phyloP scores from a whole-genome alignment of 2,329 filamentous ascomycete species.

The Hypoxylon sp. region DNA sequence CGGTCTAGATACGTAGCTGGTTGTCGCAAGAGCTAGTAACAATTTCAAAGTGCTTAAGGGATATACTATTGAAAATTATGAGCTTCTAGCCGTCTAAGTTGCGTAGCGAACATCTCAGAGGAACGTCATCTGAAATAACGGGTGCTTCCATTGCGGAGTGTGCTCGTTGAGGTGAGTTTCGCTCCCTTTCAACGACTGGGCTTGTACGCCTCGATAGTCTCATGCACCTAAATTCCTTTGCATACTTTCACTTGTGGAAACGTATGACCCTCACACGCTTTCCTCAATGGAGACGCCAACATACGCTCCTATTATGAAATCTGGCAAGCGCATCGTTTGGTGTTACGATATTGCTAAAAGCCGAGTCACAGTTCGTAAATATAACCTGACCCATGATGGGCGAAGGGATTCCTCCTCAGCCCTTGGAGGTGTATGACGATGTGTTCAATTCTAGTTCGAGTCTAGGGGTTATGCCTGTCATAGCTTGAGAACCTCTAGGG shows the following conservation, averaged over 20 bases:
- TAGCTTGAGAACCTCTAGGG: too few relatives aligned
- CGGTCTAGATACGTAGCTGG: background rate
- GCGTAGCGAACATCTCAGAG: background rate
- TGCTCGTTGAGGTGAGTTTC: constrained; percentile 9
- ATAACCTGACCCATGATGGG: too few relatives aligned
- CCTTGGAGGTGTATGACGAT: background rate
- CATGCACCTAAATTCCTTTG: background rate
- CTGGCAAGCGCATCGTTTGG: background rate
- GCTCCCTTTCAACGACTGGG: background rate
- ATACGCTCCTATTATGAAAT: background rate
- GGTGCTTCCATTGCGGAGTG: constrained; percentile 1
- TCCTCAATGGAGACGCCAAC: background rate
- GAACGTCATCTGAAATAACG: background rate
- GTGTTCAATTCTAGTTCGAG: too few relatives aligned
- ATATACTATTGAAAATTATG: constrained; percentile 1
- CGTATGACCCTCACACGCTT: background rate
- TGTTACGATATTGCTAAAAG: background rate
- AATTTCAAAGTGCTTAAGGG: constrained; percentile 10
- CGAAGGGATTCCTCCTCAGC: background rate
- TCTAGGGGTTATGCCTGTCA: too few relatives aligned
- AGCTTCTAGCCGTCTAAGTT: background rate
- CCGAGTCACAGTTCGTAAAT: too few relatives aligned
- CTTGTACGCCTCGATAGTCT: background rate
- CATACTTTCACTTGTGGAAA: background rate
- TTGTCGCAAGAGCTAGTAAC: constrained; percentile 1